Conservation (phyloP, 1,284 basidiomycete species). For the Heterobasidion occidentale region DNA sequence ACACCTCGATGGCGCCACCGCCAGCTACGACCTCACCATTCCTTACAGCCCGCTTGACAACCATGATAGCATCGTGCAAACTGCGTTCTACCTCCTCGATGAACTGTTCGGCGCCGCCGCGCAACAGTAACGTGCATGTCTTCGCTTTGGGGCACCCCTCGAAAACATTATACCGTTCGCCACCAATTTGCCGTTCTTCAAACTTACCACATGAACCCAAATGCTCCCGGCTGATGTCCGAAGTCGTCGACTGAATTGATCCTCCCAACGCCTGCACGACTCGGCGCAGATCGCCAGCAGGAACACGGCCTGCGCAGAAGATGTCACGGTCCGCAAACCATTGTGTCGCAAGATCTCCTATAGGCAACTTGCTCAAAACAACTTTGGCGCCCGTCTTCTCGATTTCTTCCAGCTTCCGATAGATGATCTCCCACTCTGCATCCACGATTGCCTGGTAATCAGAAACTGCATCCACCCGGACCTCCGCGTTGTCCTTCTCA, state of each 20-base stretch:
- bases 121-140: constrained; percentile 93
- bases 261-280: constrained; percentile 97
- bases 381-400: constrained; percentile 96
- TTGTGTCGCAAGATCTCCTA: constrained; percentile 97
- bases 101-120: constrained; percentile 98
- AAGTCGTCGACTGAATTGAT: constrained; percentile 90
- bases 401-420: constrained; percentile 94
- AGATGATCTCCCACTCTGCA: constrained; percentile 99
- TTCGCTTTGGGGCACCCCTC: constrained; percentile 93
- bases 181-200: constrained; percentile 95
- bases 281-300: constrained; percentile 85
- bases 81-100: constrained; percentile 97
- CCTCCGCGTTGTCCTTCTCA: constrained; percentile 99
- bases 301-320: constrained; percentile 97
- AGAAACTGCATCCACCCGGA: constrained; percentile 92
- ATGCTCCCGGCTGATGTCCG: constrained; percentile 87
- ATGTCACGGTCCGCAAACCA: constrained; percentile 99
- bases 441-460: constrained; percentile 99
- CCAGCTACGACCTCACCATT: constrained; percentile 97
- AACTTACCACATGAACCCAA: constrained; percentile 89
- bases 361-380: constrained; percentile 96
- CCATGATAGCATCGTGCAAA: constrained; percentile 99
- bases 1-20: constrained; percentile 93
- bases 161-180: constrained; percentile 96
- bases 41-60: constrained; percentile 94